Evolutionary conservation across 2,329 filamentous ascomycete genomes (phyloP).

Genomic region (Xenoacremonium recifei): DNA sequence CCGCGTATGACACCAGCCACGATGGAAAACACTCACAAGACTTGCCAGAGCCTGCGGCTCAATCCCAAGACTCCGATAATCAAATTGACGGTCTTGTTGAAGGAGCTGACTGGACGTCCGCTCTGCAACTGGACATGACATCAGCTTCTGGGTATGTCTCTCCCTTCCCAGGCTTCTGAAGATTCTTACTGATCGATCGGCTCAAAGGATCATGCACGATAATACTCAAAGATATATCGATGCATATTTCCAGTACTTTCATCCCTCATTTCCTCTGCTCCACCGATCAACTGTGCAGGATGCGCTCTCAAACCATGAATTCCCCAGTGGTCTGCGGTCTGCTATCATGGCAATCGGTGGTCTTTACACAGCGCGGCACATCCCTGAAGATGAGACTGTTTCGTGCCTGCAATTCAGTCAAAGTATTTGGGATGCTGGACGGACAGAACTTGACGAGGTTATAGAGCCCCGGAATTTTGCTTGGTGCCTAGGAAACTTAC

Average conservation of each 20-base stretch:
- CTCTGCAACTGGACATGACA: not conserved
- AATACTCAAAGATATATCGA: too few relatives aligned
- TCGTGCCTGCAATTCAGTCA: conserved; percentile 11
- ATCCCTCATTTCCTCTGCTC: conserved; percentile 20
- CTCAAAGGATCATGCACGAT: not conserved
- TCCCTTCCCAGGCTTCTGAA: not conserved
- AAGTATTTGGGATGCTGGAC: conserved; percentile 15
- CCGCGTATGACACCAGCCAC: not conserved
- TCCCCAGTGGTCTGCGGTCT: conserved; percentile 6
- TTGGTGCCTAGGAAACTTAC: not conserved
- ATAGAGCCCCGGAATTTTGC: not conserved
- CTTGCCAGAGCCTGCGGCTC: not conserved
- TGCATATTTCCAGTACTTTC: conserved; percentile 22
- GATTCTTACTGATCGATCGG: not conserved
- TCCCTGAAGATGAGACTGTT: conserved; percentile 6
- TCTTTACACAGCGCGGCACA: conserved; percentile 13
- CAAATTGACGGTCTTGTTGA: not conserved
- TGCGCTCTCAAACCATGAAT: not conserved
- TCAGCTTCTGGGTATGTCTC: not conserved
- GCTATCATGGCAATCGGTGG: conserved; percentile 18
- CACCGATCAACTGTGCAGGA: conserved; percentile 16
- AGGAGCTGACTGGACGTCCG: not conserved
- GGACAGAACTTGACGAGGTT: conserved; percentile 8
- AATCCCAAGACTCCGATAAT: not conserved
- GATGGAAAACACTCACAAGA: not conserved